Evolutionary conservation across 2,329 filamentous ascomycete genomes (phyloP), one percentile per base, ranked within the genome.

Genomic region (Intubia oerlemansii): DNA sequence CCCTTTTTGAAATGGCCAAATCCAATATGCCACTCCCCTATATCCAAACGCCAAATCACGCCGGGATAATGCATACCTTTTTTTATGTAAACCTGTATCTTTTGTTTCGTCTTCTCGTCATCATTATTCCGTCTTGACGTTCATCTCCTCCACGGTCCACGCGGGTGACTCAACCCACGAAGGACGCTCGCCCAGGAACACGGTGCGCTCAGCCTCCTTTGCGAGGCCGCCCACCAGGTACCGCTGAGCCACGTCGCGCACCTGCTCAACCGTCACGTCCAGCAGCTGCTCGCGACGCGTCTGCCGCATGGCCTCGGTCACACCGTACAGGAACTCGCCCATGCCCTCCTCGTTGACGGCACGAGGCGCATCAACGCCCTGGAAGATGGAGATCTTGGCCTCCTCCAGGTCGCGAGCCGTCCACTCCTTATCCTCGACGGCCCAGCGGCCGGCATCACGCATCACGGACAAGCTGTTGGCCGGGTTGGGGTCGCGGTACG

Each of bases 401-500:
- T 98, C 88, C 44, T 95, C 85, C 3, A 98, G 59, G 45, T 98
- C 84, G 21, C 74, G 69, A 15, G 76, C 69, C 2, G 69, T 71
- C 82, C 82, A 95, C 32, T 69, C 50, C 42, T 75, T 76, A 39
- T 91, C 74, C 21, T 31, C 32, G 9, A 70, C 61, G 0, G 84
- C 88, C 70, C 82, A 93, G 15, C 62, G 56, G 2, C 85, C 88
- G 1, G 81, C 78, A 32, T 75, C 73, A 18, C 64, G 59, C 70
- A 93, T 91, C 34, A 93, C 78, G 32, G 65, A 67, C 38, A 95
- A 56, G 0, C 81, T 85, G 50, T 92, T 93, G 36, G 74, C 60
- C 1, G 88, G 85, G 46, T 95, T 93, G 3, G 88, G 88, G 46
- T 98, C 88, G 29, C 88, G 78, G 59, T 98, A 98, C 25, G 79